Evolutionary conservation across 139 green algal genomes (phyloP), one percentile per base, ranked within the genome.

Genomic region (Closterium sp.): DNA sequence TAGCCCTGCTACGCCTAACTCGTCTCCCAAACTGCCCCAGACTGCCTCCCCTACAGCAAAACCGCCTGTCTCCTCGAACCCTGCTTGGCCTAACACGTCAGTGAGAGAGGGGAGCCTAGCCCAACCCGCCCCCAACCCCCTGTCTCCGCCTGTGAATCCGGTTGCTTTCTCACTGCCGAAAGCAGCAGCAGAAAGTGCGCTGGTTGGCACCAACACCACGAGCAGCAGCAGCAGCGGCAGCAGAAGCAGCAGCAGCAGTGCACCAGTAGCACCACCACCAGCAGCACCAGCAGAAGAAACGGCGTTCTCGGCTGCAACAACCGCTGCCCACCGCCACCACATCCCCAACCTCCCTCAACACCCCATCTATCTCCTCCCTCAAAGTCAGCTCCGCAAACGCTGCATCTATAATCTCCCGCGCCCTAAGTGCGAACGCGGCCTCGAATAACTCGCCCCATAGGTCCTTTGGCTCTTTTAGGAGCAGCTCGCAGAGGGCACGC

Each of bases 371-470:
- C 34, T 96, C 93, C 2, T n/a, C 90, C 12, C 93, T 89, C 55
- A 97, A 34, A 0, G 89, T 84, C 10, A 96, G 32, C 0, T 66
- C 76, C 19, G 34, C 35, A 33, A 97, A 97, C 38, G 90, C 84
- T 7, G n/a, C 87, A 25, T 93, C 91, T 9, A 98, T 88, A 19
- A 98, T 92, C 84, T 94, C 91, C 92, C 95, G 95, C 64, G 91
- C 94, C 0, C 95, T 90, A 25, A 91, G 92, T 83, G 96, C 85
- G 84, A 98, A 97, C 25, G 94, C 87, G 12, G 88, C 84, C 88
- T 98, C 96, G 84, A 98, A 96, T 9, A 98, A 36, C 87, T 95
- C 87, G n/a, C 94, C 90, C 96, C 96, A 98, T 55, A 98, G 85
- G 28, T 95, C 90, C 28, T 96, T 36, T 19, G 91, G 96, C 5